phyloP scores from a whole-genome alignment of 192 early-diverging fungal species.

The Nowakowskiella sp. region DNA sequence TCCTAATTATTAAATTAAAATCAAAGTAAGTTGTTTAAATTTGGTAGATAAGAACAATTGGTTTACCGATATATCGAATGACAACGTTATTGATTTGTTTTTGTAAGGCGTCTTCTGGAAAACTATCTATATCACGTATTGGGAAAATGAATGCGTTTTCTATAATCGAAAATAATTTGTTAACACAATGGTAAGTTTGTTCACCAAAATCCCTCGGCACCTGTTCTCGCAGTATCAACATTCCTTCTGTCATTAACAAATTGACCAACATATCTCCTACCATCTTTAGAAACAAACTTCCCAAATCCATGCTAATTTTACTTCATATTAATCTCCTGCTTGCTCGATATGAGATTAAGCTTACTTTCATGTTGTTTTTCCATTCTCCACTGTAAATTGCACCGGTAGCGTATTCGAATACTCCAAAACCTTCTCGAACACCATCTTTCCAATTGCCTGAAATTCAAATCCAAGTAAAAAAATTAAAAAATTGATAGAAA shows the following conservation, averaged over 20 bases:
- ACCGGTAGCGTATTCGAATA: conserved; percentile 45
- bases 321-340: no score
- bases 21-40: background rate
- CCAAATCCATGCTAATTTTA: conserved; percentile 37
- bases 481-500: background rate
- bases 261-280: conserved; percentile 33
- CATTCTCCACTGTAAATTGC: conserved; percentile 44
- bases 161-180: background rate
- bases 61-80: conserved; percentile 27
- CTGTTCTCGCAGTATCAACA: background rate
- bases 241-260: conserved; percentile 34
- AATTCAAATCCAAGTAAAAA: background rate
- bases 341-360: no score
- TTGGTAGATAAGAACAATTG: conserved; percentile 1
- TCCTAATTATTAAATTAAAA: background rate
- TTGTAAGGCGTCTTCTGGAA: conserved; percentile 15
- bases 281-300: conserved; percentile 36
- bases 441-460: conserved; percentile 39
- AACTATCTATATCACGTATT: conserved; percentile 15
- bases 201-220: background rate
- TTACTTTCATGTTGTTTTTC: conserved; percentile 44
- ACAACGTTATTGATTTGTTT: conserved; percentile 33
- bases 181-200: background rate
- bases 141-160: conserved; percentile 32
- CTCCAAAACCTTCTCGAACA: conserved; percentile 35